These are phyloP conservation scores for Suillus placidus DNA, from an alignment of 768 basidiomycete genomes.

Conservation along the genomic window DNA sequence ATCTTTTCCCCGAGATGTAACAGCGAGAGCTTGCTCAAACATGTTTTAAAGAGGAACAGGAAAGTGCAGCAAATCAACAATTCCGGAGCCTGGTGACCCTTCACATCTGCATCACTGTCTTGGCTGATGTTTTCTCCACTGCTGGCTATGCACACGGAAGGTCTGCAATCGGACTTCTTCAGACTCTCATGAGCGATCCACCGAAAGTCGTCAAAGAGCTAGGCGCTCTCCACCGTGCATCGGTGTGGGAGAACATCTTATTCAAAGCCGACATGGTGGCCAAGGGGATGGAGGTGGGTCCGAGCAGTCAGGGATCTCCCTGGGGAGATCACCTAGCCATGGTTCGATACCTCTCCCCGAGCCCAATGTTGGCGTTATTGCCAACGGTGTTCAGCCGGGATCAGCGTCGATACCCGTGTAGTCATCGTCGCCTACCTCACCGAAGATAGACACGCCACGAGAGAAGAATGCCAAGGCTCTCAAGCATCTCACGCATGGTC, in stretches of 20 bases:
- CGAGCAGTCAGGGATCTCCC: conserved; percentile 45
- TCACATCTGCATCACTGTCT: conserved; percentile 76
- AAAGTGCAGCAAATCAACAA: conserved; percentile 53
- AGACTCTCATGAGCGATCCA: conserved; percentile 68
- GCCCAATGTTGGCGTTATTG: conserved; percentile 33
- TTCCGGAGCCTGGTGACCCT: conserved; percentile 78
- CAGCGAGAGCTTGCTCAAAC: conserved; percentile 9
- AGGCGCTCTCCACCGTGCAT: conserved; percentile 79
- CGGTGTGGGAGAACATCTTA: conserved; percentile 85
- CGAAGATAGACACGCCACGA: conserved; percentile 47
- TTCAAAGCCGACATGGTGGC: conserved; percentile 63
- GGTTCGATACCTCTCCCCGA: conserved; percentile 45
- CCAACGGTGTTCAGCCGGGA: conserved; percentile 33
- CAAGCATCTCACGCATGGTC: conserved; percentile 77
- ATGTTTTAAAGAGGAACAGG: conserved; percentile 44
- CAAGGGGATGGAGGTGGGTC: conserved; percentile 55
- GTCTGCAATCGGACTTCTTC: conserved; percentile 71
- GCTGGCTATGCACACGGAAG: conserved; percentile 83
- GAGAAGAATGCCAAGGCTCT: conserved; percentile 75
- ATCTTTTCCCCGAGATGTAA: conserved; percentile 20
- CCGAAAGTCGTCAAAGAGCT: conserved; percentile 69
- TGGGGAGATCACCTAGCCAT: conserved; percentile 51
- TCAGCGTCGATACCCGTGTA: conserved; percentile 24
- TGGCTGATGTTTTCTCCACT: conserved; percentile 86
- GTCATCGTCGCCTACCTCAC: conserved; percentile 28